Percentiles rank a stretch among this genome's conserved stretches.
These are phyloP conservation scores for Beta vulgaris DNA, from an alignment of 148 eudicot species.

Conservation along the genomic window DNA sequence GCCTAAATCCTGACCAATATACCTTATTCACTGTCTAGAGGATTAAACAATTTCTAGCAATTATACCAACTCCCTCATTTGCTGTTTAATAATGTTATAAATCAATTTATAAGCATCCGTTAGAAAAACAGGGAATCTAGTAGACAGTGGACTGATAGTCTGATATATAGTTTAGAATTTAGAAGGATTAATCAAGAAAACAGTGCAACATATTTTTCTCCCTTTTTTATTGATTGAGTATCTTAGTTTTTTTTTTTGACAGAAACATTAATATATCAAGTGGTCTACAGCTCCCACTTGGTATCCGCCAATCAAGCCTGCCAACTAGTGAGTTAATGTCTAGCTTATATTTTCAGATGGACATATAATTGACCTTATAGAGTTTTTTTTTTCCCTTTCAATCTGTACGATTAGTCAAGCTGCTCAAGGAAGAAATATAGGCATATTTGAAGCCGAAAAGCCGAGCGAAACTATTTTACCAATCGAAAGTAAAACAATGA, in stretches of 20 bases:
- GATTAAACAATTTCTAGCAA: background rate
- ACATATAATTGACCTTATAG: background rate
- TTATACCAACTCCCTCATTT: background rate
- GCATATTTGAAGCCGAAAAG: no score
- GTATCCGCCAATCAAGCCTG: slow-evolving; percentile 23
- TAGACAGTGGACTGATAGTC: no score
- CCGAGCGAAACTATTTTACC: no score
- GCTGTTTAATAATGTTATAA: background rate
- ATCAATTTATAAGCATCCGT: no score
- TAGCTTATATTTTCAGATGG: background rate
- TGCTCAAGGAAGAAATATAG: no score
- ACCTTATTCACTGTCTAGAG: background rate
- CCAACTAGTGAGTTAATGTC: background rate
- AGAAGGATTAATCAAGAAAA: background rate
- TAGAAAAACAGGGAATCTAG: no score
- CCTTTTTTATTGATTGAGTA: background rate
- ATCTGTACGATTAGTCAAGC: background rate
- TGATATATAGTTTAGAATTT: background rate
- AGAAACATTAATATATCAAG: background rate
- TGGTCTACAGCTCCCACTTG: background rate
- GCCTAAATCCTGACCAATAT: slow-evolving; percentile 3
- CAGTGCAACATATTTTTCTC: background rate
- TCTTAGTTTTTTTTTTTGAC: no score
- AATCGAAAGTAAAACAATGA: no score
- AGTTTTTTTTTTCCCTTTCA: no score